A percentile compares a stretch with the other conserved stretches of the same genome.
Conservation (phyloP, 345 rosid species). For the Microcos paniculata region DNA sequence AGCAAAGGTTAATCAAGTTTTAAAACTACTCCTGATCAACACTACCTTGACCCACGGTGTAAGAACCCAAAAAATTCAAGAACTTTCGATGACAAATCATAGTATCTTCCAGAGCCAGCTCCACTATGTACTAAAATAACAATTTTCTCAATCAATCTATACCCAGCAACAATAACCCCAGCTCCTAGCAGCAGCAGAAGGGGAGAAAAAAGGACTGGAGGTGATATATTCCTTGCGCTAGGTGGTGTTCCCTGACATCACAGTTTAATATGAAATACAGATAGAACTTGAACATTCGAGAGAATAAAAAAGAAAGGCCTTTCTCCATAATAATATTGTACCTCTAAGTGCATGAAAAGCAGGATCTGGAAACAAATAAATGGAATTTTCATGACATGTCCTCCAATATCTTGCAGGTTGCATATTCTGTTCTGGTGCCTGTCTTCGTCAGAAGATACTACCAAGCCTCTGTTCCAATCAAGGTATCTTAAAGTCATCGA, state of each 20-base stretch:
- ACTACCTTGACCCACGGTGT: constrained; percentile 80
- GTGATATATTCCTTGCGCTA: constrained; percentile 59
- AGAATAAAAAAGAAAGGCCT: neutral
- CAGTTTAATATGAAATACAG: neutral
- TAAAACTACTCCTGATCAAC: constrained; percentile 8
- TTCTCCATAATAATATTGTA: constrained; percentile 24
- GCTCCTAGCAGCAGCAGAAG: constrained; percentile 79
- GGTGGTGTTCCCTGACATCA: constrained; percentile 72
- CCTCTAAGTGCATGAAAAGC: constrained; percentile 93
- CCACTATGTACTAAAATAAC: constrained; percentile 40
- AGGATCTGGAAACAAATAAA: constrained; percentile 64
- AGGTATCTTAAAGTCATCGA: constrained; percentile 50
- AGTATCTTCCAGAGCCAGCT: constrained; percentile 47
- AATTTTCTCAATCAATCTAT: constrained; percentile 64
- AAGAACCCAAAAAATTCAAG: constrained; percentile 68
- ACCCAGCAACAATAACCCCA: constrained; percentile 65
- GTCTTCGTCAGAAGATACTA: constrained; percentile 61
- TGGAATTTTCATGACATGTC: constrained; percentile 90
- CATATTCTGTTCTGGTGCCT: constrained; percentile 52
- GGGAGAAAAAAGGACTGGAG: constrained; percentile 60
- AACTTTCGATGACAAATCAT: constrained; percentile 46
- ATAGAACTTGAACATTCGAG: neutral
- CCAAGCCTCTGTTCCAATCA: constrained; percentile 70
- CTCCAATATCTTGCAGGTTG: constrained; percentile 80
- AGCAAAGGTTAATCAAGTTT: constrained; percentile 3